Conservation (phyloP, 208 protist genomes). For the Acanthamoeba castellanii region DNA sequence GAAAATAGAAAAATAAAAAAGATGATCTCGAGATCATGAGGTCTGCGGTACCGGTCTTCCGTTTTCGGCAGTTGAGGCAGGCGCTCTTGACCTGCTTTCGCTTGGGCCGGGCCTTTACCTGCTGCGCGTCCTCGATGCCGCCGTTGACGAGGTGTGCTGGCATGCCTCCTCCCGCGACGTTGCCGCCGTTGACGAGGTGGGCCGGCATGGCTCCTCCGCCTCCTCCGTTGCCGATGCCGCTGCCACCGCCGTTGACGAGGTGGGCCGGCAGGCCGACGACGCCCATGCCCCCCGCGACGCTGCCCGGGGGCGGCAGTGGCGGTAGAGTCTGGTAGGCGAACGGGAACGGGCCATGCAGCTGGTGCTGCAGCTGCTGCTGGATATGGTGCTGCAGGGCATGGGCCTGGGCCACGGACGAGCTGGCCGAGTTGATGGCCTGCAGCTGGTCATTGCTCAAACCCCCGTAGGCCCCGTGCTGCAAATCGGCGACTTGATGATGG, state of each 20-base stretch:
- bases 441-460: not conserved
- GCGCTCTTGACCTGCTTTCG: constrained; percentile 56
- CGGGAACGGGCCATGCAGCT: not conserved
- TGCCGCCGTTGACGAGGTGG: not conserved
- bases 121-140: not conserved
- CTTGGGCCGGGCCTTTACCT: constrained; percentile 25
- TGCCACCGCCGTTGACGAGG: too few relatives aligned
- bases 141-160: not conserved
- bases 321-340: not conserved
- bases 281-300: not conserved
- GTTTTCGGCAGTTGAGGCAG: constrained; percentile 26
- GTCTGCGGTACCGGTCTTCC: constrained; percentile 3
- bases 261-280: too few relatives aligned
- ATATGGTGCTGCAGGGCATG: not conserved
- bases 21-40: not conserved
- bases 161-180: not conserved
- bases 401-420: not conserved
- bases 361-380: not conserved
- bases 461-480: not conserved
- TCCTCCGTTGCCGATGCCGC: too few relatives aligned
- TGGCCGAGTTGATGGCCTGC: not conserved
- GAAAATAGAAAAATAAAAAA: not conserved
- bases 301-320: not conserved
- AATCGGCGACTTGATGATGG: not conserved
- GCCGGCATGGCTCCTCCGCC: too few relatives aligned